phyloP scores from a whole-genome alignment of 345 rosid genomes.

The Raphanus sativus region DNA sequence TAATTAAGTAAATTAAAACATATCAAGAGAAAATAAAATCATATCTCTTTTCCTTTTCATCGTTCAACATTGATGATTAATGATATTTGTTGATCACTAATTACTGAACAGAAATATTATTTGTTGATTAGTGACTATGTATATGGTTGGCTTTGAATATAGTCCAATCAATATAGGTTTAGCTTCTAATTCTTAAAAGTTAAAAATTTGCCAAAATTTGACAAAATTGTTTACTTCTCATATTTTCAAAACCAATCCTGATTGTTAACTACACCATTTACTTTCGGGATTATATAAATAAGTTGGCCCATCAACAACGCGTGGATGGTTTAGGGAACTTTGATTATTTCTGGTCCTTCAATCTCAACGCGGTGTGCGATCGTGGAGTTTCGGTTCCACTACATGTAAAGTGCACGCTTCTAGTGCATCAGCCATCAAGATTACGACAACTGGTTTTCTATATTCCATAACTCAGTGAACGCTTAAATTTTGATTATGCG shows the following conservation, averaged over 20 bases:
- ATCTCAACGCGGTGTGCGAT: constrained; percentile 14
- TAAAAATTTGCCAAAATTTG: too few relatives aligned
- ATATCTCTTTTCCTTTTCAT: too few relatives aligned
- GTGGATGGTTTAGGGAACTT: not conserved
- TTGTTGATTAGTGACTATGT: too few relatives aligned
- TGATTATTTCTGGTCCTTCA: not conserved
- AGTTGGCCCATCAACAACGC: not conserved
- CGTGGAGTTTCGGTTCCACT: constrained; percentile 27
- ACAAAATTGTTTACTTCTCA: too few relatives aligned
- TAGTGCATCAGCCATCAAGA: not conserved
- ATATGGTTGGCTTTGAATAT: too few relatives aligned
- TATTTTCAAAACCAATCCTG: not conserved
- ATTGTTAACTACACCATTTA: not conserved
- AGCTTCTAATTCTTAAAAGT: too few relatives aligned
- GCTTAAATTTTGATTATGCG: not conserved
- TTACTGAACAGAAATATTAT: too few relatives aligned
- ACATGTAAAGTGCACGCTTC: constrained; percentile 13
- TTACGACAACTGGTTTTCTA: not conserved
- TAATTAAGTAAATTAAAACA: too few relatives aligned
- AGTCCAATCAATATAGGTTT: too few relatives aligned
- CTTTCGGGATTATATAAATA: not conserved
- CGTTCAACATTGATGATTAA: too few relatives aligned
- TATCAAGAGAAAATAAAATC: too few relatives aligned
- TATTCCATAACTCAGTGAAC: not conserved
- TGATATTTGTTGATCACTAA: too few relatives aligned